Conservation (phyloP, 169 alveolate genomes). For the Cryptosporidium xiaoi region DNA sequence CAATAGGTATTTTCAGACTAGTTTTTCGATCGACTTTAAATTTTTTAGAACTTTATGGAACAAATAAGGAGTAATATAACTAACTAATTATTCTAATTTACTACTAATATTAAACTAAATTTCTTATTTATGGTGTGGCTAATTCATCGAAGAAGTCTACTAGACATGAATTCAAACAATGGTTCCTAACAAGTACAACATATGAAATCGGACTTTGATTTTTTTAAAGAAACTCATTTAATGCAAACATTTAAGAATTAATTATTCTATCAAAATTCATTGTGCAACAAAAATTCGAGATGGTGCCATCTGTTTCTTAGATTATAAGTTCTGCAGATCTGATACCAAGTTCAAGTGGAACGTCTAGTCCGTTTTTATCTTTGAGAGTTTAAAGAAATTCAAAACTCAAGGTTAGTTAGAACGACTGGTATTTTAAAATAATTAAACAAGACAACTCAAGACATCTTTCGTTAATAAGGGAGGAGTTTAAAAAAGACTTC, state of each 20-base stretch:
- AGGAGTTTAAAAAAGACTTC: constrained; percentile 91
- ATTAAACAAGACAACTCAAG: constrained; percentile 79
- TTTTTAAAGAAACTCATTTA: constrained; percentile 23
- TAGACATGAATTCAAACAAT: constrained; percentile 46
- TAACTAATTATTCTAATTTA: too few relatives aligned
- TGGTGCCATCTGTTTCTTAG: constrained; percentile 38
- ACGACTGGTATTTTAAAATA: constrained; percentile 36
- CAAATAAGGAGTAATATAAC: too few relatives aligned
- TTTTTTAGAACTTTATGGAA: too few relatives aligned
- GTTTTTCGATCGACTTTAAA: too few relatives aligned
- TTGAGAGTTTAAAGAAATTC: constrained; percentile 74
- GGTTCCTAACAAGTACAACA: constrained; percentile 41
- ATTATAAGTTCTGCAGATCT: constrained; percentile 46
- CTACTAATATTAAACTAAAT: too few relatives aligned
- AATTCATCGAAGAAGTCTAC: constrained; percentile 20
- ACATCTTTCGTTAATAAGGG: constrained; percentile 89
- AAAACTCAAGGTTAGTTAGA: constrained; percentile 75
- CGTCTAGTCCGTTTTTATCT: constrained; percentile 73
- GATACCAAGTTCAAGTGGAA: background rate
- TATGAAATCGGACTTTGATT: constrained; percentile 42
- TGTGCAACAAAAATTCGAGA: constrained; percentile 57
- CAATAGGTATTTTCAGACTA: too few relatives aligned
- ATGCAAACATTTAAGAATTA: constrained; percentile 31
- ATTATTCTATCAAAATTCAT: constrained; percentile 48
- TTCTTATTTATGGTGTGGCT: background rate